Base-by-base conservation (phyloP, 352 stramenopile species). In the Globisporangium nagaii region DNA sequence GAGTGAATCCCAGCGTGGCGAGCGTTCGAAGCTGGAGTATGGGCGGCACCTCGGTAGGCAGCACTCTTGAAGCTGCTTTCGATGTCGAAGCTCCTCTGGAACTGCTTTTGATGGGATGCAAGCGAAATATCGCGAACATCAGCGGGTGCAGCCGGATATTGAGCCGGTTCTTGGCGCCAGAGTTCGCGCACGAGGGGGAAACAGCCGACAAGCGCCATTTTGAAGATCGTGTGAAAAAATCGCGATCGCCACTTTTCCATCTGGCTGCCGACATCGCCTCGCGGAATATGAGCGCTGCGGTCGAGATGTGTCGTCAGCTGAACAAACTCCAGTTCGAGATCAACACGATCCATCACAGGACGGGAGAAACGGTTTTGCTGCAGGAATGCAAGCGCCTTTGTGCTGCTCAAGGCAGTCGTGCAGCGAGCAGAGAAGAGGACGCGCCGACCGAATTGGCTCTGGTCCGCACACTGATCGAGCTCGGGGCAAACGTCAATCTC, bases 381-480 rank as follows among this genome's bases (percentile, higher is more conserved):
- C 68, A 75, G 56, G 74, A 87, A 22, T 87, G 76, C 49, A 84
- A 85, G 52, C 71, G 72, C 1, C 51, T 85, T 27, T 84, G 76
- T 43, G 19, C 39, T 36, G 30, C 37, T 22, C n/a, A n/a, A n/a
- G n/a, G 19, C 37, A 13, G 17, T 7, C 13, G 4, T 39, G 13
- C 17, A 17, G 0, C 4, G 10, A 32, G 8, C 24, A 10, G 17
- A 22, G 32, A 56, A 9, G 32, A 30, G 36, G 36, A 63, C 17
- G 31, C n/a, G 7, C 45, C 49, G 5, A 60, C 50, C 1, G 49
- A 70, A 4, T 56, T 88, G 11, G 70, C 68, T 22, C 51, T 88
- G 12, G 47, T 83, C 39, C 65, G 72, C 7, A 62, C 51, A 6
- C 63, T 88, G 1, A 55, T 88, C 15, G 73, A 86, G 47, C 46